A percentile compares a stretch with the other conserved stretches of the same genome.
phyloP scores from a whole-genome alignment of 331 rosid species.

The Rhamnella rubrinervis region DNA sequence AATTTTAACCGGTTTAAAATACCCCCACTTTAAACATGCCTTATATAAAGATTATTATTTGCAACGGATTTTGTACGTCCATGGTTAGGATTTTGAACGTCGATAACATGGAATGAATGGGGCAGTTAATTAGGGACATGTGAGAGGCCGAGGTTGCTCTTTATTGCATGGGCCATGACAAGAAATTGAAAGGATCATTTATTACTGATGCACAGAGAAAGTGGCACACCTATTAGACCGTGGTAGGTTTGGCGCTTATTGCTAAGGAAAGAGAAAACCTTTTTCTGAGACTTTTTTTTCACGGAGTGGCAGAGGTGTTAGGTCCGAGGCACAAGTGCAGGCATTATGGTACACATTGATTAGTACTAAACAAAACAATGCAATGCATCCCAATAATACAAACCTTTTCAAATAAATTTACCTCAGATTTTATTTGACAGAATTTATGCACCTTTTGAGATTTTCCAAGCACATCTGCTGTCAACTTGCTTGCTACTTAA shows the following conservation, averaged over 20 bases:
- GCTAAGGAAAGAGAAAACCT: background rate
- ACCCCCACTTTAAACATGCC: no score
- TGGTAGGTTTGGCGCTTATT: background rate
- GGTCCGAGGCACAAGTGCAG: no score
- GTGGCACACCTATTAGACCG: background rate
- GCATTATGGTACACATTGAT: no score
- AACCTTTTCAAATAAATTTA: no score
- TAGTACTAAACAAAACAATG: no score
- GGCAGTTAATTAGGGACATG: background rate
- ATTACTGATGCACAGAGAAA: background rate
- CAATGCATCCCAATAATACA: no score
- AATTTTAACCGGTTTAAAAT: no score
- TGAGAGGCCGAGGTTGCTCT: background rate
- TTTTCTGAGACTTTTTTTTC: background rate
- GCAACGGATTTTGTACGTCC: no score
- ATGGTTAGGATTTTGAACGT: background rate
- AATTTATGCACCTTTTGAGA: background rate
- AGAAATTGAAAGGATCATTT: background rate
- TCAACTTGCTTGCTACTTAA: slow-evolving; percentile 8
- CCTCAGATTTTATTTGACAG: background rate
- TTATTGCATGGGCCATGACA: background rate
- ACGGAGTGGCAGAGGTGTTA: background rate
- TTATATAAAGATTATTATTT: no score
- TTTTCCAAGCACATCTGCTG: background rate
- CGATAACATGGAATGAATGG: background rate